Evolutionary conservation across 352 stramenopile genomes (phyloP).

Genomic region (Elongisporangium prolatum): DNA sequence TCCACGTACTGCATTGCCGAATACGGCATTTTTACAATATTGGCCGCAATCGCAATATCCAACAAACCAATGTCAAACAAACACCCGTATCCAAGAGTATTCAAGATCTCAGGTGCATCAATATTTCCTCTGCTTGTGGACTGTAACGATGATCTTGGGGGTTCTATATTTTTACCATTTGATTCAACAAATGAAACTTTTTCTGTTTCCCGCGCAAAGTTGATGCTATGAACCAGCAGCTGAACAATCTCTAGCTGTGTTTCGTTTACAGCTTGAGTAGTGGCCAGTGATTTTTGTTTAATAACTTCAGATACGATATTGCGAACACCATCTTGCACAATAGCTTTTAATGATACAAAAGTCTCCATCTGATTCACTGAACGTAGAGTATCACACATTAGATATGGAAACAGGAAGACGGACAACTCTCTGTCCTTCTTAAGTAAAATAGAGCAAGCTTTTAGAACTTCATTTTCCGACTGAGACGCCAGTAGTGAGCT

Average conservation of each 20-base stretch:
- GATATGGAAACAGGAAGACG: constrained; percentile 75
- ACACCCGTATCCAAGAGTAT: constrained; percentile 45
- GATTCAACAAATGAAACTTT: constrained; percentile 68
- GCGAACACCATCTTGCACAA: constrained; percentile 7
- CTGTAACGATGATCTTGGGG: constrained; percentile 6
- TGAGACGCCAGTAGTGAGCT: constrained; percentile 32
- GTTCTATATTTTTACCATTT: constrained; percentile 31
- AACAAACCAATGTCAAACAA: constrained; percentile 61
- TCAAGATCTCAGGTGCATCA: constrained; percentile 3
- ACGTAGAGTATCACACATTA: constrained; percentile 32
- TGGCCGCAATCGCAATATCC: constrained; percentile 52
- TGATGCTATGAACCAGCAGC: constrained; percentile 72
- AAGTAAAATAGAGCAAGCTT: constrained; percentile 34
- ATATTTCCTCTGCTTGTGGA: neutral
- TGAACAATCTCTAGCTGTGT: constrained; percentile 38
- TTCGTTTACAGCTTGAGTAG: neutral
- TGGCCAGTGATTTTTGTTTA: neutral
- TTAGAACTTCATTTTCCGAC: constrained; percentile 44
- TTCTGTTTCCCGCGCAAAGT: constrained; percentile 74
- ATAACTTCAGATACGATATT: neutral
- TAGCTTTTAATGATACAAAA: constrained; percentile 10
- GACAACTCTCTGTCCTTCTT: constrained; percentile 47
- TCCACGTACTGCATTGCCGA: constrained; percentile 89
- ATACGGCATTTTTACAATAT: constrained; percentile 81
- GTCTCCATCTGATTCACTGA: neutral